Evolutionary conservation across 345 rosid species (phyloP), one percentile per base, ranked within the genome.

Genomic region (Pseudoturritis turrita): DNA sequence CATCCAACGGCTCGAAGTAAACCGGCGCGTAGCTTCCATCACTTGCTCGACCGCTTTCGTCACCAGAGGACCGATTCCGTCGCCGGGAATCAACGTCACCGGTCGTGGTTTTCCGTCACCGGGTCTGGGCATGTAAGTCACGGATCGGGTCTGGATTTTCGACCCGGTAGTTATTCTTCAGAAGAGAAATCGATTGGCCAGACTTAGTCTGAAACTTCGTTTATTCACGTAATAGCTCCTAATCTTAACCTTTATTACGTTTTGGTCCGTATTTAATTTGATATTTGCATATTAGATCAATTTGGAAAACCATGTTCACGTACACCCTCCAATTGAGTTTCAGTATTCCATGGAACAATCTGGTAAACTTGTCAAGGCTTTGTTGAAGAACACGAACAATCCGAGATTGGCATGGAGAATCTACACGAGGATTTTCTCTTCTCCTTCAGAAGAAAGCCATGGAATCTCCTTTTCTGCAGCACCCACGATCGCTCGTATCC

Each of bases 81-180:
- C 99, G 0, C 99, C 99, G 5, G 97, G 96, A 55, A 95, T 84
- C 71, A 95, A 68, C 6, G 99, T 95, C 31, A 95, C 96, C 1
- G 88, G 65, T 22, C 96, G 86, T 3, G 96, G 99, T 0, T 86
- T 76, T 0, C 96, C 96, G 76, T 91, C 98, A 0, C 98, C 98
- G 15, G 98, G 98, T 7, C 98, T 87, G 4, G 98, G 98, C 97
- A 94, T 94, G 85, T 94, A 94, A 65, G 98, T 94, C 26, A 94
- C 90, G 61, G 91, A 84, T 83, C 98, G 95, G 68, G 74, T 68
- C 21, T 76, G 79, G 49, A 51, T 72, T 63, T 47, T 58, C 9
- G 73, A 21, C 33, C 41, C 9, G 75, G 77, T n/a, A n/a, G n/a
- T n/a, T n/a, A n/a, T n/a, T 79, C 66, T 85, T 84, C 35, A 90